Percentiles rank a stretch among this genome's conserved stretches.
Conservation (phyloP, 495 filamentous ascomycete species). For the Gamarada debralockiae region DNA sequence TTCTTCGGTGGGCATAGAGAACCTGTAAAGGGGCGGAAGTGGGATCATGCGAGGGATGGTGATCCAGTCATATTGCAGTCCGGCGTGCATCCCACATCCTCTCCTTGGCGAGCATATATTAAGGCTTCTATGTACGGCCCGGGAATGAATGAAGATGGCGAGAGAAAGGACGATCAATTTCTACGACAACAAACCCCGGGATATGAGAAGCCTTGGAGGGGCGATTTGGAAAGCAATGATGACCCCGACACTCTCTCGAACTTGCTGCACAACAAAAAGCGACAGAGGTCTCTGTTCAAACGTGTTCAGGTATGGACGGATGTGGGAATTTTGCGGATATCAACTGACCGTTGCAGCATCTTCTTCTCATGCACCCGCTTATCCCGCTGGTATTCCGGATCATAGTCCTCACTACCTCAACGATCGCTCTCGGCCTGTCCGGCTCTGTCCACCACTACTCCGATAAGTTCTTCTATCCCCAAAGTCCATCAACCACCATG, state of each 20-base stretch:
- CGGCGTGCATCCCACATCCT: constrained; percentile 25
- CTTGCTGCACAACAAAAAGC: constrained; percentile 22
- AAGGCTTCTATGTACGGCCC: constrained; percentile 47
- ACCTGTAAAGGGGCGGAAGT: constrained; percentile 44
- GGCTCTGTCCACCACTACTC: constrained; percentile 66
- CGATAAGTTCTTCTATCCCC: constrained; percentile 29
- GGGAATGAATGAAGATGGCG: constrained; percentile 37
- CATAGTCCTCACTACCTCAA: constrained; percentile 77
- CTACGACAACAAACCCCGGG: constrained; percentile 46
- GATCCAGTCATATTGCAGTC: constrained; percentile 53
- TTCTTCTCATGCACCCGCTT: constrained; percentile 73
- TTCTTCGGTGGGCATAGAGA: constrained; percentile 29
- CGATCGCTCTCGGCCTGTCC: constrained; percentile 76
- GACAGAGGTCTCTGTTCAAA: constrained; percentile 48
- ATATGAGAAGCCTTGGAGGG: constrained; percentile 36
- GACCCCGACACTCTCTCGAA: constrained; percentile 19
- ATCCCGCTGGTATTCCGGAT: constrained; percentile 81
- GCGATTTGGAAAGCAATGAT: constrained; percentile 14
- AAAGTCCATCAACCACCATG: constrained; percentile 72
- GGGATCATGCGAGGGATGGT: constrained; percentile 51
- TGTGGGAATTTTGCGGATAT: neutral
- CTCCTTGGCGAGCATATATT: constrained; percentile 46
- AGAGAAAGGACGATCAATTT: constrained; percentile 37
- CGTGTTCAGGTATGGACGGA: constrained; percentile 38
- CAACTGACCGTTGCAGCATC: constrained; percentile 24